Base-by-base conservation (phyloP, 441 rosid species). In the Croton setiger region DNA sequence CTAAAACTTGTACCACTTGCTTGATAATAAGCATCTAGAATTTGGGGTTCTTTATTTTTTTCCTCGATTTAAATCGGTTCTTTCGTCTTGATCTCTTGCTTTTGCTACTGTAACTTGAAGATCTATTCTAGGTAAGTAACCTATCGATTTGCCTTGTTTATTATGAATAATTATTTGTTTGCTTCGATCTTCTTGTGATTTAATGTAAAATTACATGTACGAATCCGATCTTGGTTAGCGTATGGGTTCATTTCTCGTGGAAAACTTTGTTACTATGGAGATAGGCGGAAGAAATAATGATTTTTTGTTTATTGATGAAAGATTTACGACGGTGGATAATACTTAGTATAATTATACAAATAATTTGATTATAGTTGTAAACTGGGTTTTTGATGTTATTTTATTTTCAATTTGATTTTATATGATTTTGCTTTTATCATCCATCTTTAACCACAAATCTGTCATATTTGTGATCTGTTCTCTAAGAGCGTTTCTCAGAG, bases 61-160 rank as follows among this genome's bases (percentile, higher is more conserved):
- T 1, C 14, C 43, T 63, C 4, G 47, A 12, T 21, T 6, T 1
- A 23, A 6, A 49, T 47, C 37, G 33, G 37, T 1, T 51, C 14
- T 49, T 55, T 44, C 43, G 51, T 20, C 23, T 60, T 20, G 3
- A 8, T 18, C 8, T 57, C 4, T 5, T 27, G 56, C 49, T 36
- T 7, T 72, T n/a, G 31, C 15, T 47, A 12, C 15, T 66, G 13
- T 20, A 31, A 56, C 45, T 35, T 17, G 17, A 23, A 36, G 71
- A 72, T 72, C 75, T 66, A 47, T 10, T 14, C n/a, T 52, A 0
- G 67, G 75, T 43, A 44, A 60, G 71, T 66, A 18, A 8, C 52
- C 0, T 13, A 4, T 43, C 48, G 6, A 20, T 55, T 67, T 56
- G 39, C 17, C 10, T 51, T 58, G 20, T 10, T 39, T 36, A 12